Base-by-base conservation (phyloP, 164 flowering plant species). In the Chimonanthus salicifolius region DNA sequence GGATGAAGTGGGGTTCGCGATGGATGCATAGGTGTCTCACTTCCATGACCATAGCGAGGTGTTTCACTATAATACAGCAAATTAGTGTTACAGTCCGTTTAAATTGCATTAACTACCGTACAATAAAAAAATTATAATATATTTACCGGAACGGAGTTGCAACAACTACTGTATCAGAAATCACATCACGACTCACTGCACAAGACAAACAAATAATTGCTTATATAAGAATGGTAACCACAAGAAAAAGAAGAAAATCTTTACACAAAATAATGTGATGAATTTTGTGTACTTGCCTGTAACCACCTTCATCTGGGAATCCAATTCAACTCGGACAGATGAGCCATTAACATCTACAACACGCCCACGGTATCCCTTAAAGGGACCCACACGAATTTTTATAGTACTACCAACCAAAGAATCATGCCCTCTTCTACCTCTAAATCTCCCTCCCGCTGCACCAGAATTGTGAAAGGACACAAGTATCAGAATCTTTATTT, bases 1-100 rank as follows among this genome's bases (percentile, higher is more conserved):
- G 97, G 94, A 84, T 89, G 98, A 47, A 94, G 73, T 46, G 99
- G 99, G 79, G 99, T 94, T 44, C 96, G 83, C 51, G 98, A 90
- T 67, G 99, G 94, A 86, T 92, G 97, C 94, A 93, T 89, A 0
- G 99, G 98, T 0, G 98, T 94, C 85, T 94, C 98, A 79, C 92
- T 89, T 73, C 97, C 98, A 82, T 77, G 68, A 72, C 94, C 92
- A 84, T 89, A 91, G 20, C 94, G 83, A 47, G 86, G 65, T 58
- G 84, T 9, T 58, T 89, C 95, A 64, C 95, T 92, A 85, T 75
- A 15, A 51, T 51, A 15, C 68, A 66, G 73, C 67, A 74, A 62
- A 45, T 18, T 16, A 47, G 48, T 62, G 33, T 73, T 47, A 63
- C 13, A 49, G 33, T 16, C 18, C 0, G 4, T 16, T 13, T 48